These are phyloP conservation scores for Cystobasidium ongulense DNA, from an alignment of 768 basidiomycete species.

Conservation along the genomic window DNA sequence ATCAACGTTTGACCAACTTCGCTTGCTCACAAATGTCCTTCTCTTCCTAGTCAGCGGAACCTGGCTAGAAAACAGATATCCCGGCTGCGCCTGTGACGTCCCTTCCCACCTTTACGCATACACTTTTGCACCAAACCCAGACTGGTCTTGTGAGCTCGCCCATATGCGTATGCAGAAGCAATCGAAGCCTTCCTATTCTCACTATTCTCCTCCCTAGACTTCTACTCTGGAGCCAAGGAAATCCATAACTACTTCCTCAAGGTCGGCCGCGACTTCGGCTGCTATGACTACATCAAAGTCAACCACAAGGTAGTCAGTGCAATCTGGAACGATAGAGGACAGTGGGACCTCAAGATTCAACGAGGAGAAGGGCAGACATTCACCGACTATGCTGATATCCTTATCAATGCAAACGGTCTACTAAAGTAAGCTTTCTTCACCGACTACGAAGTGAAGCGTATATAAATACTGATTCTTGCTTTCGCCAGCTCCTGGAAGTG, in stretches of 20 bases:
- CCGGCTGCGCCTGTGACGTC: constrained; percentile 47
- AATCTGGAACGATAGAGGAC: constrained; percentile 51
- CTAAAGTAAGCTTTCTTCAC: neutral
- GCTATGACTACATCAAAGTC: constrained; percentile 25
- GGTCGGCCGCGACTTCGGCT: constrained; percentile 16
- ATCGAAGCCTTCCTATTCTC: neutral
- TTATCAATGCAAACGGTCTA: constrained; percentile 50
- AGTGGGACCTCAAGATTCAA: constrained; percentile 53
- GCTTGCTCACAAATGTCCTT: neutral
- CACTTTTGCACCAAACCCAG: constrained; percentile 28
- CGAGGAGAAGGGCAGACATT: neutral
- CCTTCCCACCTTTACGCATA: constrained; percentile 47
- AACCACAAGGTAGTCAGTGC: constrained; percentile 51
- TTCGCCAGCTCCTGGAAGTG: constrained; percentile 54
- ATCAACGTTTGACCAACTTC: neutral
- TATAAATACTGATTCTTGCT: no score
- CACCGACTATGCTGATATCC: constrained; percentile 50
- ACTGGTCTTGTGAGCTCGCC: constrained; percentile 25
- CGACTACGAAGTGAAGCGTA: no score
- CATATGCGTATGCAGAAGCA: neutral
- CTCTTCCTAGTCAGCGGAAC: neutral
- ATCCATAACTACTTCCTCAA: constrained; percentile 54
- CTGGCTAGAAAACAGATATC: constrained; percentile 20
- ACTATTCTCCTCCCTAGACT: neutral
- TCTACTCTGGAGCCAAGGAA: constrained; percentile 56